A percentile compares a stretch with the other conserved stretches of the same genome.
Conservation (phyloP, 1,139 yeast genomes). For the Casaregolazyma lundiana region DNA sequence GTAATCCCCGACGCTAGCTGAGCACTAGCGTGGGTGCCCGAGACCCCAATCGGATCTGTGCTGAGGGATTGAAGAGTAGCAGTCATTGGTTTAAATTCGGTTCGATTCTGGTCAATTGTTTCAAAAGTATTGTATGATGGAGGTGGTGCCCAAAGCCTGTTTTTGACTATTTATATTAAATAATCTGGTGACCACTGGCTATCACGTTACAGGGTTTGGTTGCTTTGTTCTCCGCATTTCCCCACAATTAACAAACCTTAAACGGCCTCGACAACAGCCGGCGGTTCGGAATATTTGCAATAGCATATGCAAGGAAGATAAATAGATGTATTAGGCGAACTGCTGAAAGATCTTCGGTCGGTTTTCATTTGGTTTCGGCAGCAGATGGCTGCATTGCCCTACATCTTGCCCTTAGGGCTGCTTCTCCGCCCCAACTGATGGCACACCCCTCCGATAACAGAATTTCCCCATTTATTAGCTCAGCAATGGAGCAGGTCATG, state of each 20-base stretch:
- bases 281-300: background rate
- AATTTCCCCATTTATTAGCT: no score
- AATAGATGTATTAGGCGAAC: background rate
- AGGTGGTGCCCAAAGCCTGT: no score
- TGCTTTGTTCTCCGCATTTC: slow-evolving; percentile 2
- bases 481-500: no score
- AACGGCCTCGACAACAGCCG: no score
- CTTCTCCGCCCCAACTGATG: no score
- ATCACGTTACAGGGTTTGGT: background rate
- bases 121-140: no score
- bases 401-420: no score
- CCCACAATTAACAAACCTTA: background rate
- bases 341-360: background rate
- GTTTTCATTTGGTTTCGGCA: background rate
- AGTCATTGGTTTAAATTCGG: slow-evolving; percentile 2
- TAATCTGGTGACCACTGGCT: slow-evolving; percentile 1
- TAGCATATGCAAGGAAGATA: background rate
- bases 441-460: no score
- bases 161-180: background rate
- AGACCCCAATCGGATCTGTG: slow-evolving; percentile 10
- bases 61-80: slow-evolving; percentile 4
- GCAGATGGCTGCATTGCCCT: no score
- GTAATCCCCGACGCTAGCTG: slow-evolving; percentile 3
- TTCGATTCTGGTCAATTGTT: no score
- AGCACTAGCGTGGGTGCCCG: background rate